Evolutionary conservation across 2,329 filamentous ascomycete species (phyloP).

Genomic region (Dactylonectria macrodidyma): DNA sequence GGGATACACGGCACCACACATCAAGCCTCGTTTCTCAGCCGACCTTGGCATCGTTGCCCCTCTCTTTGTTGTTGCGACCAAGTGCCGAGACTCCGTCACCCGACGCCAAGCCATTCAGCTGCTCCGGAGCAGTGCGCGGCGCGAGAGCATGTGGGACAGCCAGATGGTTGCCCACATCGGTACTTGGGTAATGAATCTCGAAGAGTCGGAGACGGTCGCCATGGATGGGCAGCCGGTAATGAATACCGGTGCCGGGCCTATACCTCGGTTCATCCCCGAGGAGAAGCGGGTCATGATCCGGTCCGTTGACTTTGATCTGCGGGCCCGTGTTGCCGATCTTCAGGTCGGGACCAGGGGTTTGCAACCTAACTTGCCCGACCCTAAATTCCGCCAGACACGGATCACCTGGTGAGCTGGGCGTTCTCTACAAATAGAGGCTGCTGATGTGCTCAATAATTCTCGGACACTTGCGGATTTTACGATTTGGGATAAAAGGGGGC

Average conservation of each 20-base stretch:
- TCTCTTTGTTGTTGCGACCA: conserved; percentile 76
- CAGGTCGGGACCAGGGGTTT: conserved; percentile 69
- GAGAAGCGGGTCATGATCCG: conserved; percentile 70
- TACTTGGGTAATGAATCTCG: conserved; percentile 68
- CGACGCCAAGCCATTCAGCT: conserved; percentile 74
- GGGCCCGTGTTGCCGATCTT: conserved; percentile 64
- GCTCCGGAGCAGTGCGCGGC: conserved; percentile 70
- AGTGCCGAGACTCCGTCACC: conserved; percentile 71
- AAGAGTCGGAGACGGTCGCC: conserved; percentile 62
- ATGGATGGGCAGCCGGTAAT: conserved; percentile 32
- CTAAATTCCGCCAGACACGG: conserved; percentile 61
- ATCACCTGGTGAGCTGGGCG: conserved; percentile 62
- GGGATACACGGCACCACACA: conserved; percentile 64
- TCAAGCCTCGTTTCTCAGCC: conserved; percentile 75
- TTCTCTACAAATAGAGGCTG: not conserved
- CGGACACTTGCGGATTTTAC: not conserved
- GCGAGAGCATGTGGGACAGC: conserved; percentile 81
- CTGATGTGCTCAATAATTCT: not conserved
- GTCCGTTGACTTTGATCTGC: conserved; percentile 70
- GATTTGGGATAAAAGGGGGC: not conserved
- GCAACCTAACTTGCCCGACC: conserved; percentile 62
- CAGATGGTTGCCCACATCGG: conserved; percentile 70
- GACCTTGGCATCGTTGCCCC: conserved; percentile 76
- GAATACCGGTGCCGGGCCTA: conserved; percentile 27
- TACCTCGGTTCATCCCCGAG: conserved; percentile 60